Conservation (phyloP, 257 asterid species). For the Fraxinus anomala region DNA sequence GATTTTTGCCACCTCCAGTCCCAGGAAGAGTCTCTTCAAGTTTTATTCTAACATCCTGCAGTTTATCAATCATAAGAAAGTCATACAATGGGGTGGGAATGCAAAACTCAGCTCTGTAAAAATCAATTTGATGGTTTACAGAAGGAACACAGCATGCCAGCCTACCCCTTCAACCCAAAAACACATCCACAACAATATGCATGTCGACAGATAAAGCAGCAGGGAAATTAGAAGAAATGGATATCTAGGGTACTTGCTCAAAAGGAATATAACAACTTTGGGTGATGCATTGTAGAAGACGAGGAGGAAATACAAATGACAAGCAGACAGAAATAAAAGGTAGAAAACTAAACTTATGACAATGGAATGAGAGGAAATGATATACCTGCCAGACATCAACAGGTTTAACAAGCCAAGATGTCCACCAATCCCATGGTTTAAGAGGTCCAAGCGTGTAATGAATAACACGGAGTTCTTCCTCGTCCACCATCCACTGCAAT, state of each 20-base stretch:
- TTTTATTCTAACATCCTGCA: conserved; percentile 70
- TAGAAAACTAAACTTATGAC: conserved; percentile 1
- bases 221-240: neutral
- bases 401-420: conserved; percentile 97
- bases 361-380: conserved; percentile 14
- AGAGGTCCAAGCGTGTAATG: conserved; percentile 99
- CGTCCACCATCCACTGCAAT: conserved; percentile 97
- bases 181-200: neutral
- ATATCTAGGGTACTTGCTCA: neutral
- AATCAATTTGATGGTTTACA: neutral
- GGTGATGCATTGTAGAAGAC: conserved; percentile 1
- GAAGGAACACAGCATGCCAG: neutral
- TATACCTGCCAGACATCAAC: conserved; percentile 98
- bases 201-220: neutral
- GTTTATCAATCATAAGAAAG: conserved; percentile 26
- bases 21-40: conserved; percentile 91
- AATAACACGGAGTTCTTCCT: conserved; percentile 83
- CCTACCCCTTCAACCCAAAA: neutral
- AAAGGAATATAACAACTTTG: neutral
- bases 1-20: conserved; percentile 85
- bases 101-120: neutral
- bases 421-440: conserved; percentile 99
- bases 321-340: conserved; percentile 19
- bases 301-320: conserved; percentile 17
- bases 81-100: conserved; percentile 18